These are phyloP conservation scores for Trichoderma afroharzianum DNA, from an alignment of 2,329 filamentous ascomycete species.

Conservation along the genomic window DNA sequence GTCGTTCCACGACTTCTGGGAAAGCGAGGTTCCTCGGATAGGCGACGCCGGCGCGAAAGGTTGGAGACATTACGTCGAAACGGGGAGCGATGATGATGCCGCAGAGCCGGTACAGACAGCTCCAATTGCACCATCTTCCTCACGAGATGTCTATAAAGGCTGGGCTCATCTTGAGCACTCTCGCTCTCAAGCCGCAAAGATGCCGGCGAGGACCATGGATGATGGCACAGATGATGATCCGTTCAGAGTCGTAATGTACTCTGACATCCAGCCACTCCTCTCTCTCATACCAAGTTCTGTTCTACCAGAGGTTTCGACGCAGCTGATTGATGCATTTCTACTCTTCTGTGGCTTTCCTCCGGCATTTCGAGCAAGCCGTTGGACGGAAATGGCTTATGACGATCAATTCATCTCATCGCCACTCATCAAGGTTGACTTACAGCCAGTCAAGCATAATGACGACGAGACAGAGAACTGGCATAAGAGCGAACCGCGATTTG, in stretches of 20 bases:
- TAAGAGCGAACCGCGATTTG: constrained; percentile 30
- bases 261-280: constrained; percentile 67
- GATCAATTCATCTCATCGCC: constrained; percentile 30
- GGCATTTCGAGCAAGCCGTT: constrained; percentile 27
- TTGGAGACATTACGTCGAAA: constrained; percentile 57
- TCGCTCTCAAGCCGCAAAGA: constrained; percentile 43
- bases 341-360: constrained; percentile 64
- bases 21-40: constrained; percentile 73
- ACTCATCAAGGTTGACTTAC: background rate
- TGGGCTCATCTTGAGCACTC: constrained; percentile 56
- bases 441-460: constrained; percentile 12
- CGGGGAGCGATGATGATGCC: constrained; percentile 35
- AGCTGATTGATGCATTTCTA: constrained; percentile 67
- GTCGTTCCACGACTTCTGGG: constrained; percentile 75
- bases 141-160: constrained; percentile 45
- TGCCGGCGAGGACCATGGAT: constrained; percentile 72
- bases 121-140: constrained; percentile 21
- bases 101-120: constrained; percentile 34
- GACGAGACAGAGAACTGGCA: constrained; percentile 23
- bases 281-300: constrained; percentile 43
- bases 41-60: constrained; percentile 70
- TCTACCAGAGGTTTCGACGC: constrained; percentile 34
- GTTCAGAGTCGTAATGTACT: constrained; percentile 75
- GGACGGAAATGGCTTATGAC: constrained; percentile 29
- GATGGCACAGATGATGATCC: constrained; percentile 75